These are phyloP conservation scores for Allomyces arbusculus DNA, from an alignment of 192 early-diverging fungal genomes.

Conservation along the genomic window DNA sequence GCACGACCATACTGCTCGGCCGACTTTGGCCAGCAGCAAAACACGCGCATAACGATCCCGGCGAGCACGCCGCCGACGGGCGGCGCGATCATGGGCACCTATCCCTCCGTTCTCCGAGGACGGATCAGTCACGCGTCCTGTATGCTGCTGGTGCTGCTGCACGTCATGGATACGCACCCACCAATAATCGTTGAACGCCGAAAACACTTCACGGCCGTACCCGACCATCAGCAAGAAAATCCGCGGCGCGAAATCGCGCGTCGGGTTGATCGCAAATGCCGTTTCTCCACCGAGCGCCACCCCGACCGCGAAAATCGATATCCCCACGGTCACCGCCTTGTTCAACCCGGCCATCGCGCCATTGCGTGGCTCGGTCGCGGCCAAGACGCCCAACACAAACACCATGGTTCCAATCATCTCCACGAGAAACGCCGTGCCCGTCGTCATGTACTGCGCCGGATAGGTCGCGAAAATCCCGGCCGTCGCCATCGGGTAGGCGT, in stretches of 20 bases:
- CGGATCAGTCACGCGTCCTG: too few relatives aligned
- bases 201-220: constrained; percentile 45
- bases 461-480: constrained; percentile 46
- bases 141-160: too few relatives aligned
- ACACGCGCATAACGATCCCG: background rate
- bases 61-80: background rate
- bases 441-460: constrained; percentile 27
- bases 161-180: background rate
- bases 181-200: constrained; percentile 34
- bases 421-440: constrained; percentile 27
- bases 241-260: constrained; percentile 60
- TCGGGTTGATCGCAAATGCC: constrained; percentile 40
- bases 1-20: too few relatives aligned
- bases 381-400: constrained; percentile 39
- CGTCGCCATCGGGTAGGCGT: constrained; percentile 26
- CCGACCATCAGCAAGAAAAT: constrained; percentile 43
- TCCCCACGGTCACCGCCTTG: constrained; percentile 2
- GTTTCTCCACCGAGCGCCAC: constrained; percentile 33
- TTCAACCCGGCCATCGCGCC: constrained; percentile 2
- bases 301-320: constrained; percentile 22
- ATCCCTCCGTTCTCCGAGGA: too few relatives aligned
- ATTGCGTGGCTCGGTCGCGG: constrained; percentile 15
- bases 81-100: background rate
- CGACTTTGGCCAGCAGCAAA: background rate
- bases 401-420: constrained; percentile 49